phyloP scores from a whole-genome alignment of 371 early-diverging fungal genomes.

The Mucor plumbeus region DNA sequence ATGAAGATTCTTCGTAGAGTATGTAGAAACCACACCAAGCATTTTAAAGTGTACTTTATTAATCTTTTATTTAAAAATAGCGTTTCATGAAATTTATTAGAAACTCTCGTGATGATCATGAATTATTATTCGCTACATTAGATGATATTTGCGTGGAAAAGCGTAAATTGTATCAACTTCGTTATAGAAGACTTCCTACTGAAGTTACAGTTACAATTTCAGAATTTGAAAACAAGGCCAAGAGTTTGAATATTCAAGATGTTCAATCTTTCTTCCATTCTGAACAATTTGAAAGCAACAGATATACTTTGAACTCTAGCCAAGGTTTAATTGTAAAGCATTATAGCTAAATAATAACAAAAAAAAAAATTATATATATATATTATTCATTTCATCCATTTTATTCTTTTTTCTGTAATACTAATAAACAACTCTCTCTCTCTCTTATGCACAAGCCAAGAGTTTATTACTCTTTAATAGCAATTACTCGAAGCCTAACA shows the following conservation, averaged over 20 bases:
- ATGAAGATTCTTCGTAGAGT: slow-evolving; percentile 77
- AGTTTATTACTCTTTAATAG: slow-evolving; percentile 27
- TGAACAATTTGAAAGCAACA: slow-evolving; percentile 43
- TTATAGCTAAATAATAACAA: slow-evolving; percentile 9
- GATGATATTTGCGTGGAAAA: slow-evolving; percentile 79
- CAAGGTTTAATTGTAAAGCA: slow-evolving; percentile 25
- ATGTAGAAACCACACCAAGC: slow-evolving; percentile 9
- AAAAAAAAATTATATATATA: slow-evolving; percentile 10
- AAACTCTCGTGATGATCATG: slow-evolving; percentile 77
- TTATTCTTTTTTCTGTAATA: slow-evolving; percentile 3
- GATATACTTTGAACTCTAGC: slow-evolving; percentile 43
- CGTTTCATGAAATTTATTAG: slow-evolving; percentile 88
- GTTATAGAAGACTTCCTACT: slow-evolving; percentile 60
- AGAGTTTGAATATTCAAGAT: slow-evolving; percentile 65
- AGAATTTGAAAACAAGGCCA: slow-evolving; percentile 63
- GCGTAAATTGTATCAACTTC: slow-evolving; percentile 71
- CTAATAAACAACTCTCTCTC: slow-evolving; percentile 1
- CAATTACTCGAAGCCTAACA: slow-evolving; percentile 55
- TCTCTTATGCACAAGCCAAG: neutral
- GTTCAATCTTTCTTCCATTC: slow-evolving; percentile 66
- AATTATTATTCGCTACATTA: slow-evolving; percentile 77
- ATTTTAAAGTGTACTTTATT: too few relatives aligned
- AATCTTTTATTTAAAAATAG: slow-evolving; percentile 27
- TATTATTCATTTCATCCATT: slow-evolving; percentile 1
- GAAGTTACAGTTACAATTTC: slow-evolving; percentile 63